Evolutionary conservation across 495 filamentous ascomycete genomes (phyloP).

Genomic region (Darksidea phi): DNA sequence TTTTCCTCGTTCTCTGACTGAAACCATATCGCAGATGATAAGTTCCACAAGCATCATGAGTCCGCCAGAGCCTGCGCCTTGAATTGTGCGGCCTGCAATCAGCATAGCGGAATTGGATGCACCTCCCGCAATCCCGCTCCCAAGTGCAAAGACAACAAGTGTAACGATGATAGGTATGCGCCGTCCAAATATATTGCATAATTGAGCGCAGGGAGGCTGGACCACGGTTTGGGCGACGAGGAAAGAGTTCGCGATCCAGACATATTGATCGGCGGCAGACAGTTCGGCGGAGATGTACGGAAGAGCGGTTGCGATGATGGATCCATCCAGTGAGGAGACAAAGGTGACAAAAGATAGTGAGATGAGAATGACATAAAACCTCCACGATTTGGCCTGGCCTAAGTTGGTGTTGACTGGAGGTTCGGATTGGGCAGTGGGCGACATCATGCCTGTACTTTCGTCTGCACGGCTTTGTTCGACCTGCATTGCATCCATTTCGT

Average conservation of each 20-base stretch:
- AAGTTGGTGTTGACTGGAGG: no score
- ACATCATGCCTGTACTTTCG: no score
- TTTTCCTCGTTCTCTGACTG: conserved; percentile 36
- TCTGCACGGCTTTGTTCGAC: no score
- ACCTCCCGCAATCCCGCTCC: conserved; percentile 14
- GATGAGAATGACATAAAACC: conserved; percentile 47
- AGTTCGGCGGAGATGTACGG: conserved; percentile 45
- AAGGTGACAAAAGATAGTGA: conserved; percentile 44
- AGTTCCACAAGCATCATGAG: conserved; percentile 42
- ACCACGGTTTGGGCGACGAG: conserved; percentile 38
- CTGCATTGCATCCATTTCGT: no score
- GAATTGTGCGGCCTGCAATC: conserved; percentile 28
- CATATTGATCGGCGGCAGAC: conserved; percentile 40
- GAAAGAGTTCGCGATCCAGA: conserved; percentile 49
- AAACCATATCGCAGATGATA: conserved; percentile 44
- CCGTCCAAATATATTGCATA: conserved; percentile 27
- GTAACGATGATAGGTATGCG: conserved; percentile 19
- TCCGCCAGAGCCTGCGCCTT: conserved; percentile 36
- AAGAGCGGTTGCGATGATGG: conserved; percentile 47
- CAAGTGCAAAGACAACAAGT: conserved; percentile 23
- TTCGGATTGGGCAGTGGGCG: no score
- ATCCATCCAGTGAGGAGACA: conserved; percentile 44
- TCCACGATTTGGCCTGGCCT: no score
- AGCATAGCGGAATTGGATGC: conserved; percentile 21
- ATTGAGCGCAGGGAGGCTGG: conserved; percentile 26